Evolutionary conservation across 139 green algal genomes (phyloP).

Genomic region (Chlamydomonas incerta): DNA sequence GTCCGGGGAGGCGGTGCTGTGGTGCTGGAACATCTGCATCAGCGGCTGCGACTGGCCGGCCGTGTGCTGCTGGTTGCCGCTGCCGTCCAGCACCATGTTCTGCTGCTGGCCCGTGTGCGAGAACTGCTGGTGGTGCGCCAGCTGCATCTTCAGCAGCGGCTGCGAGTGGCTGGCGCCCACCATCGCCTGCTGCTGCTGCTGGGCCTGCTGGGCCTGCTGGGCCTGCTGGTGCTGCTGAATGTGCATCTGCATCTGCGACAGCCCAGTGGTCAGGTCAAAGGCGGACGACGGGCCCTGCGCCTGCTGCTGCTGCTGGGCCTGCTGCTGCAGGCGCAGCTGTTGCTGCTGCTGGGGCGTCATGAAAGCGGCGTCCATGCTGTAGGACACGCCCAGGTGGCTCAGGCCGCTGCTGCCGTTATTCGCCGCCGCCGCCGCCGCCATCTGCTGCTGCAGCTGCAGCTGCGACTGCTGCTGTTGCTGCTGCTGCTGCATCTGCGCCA

Average conservation of each 20-base stretch:
- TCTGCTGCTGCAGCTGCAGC: too few species aligned
- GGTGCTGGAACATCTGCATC: neutral
- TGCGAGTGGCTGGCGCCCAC: neutral
- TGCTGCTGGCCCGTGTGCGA: too few species aligned
- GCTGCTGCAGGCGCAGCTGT: neutral
- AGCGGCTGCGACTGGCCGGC: neutral
- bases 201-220: slow-evolving; percentile 70
- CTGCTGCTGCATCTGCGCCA: neutral
- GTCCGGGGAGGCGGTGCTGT: neutral
- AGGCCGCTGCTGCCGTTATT: neutral
- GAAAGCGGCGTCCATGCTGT: too few species aligned
- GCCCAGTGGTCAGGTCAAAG: too few species aligned
- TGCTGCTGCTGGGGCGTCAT: neutral
- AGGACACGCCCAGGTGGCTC: neutral
- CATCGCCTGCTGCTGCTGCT: slow-evolving; percentile 31
- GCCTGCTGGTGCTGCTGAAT: slow-evolving; percentile 39
- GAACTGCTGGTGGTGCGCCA: neutral
- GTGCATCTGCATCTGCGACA: neutral
- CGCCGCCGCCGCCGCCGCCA: too few species aligned
- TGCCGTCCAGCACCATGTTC: too few species aligned
- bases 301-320: neutral
- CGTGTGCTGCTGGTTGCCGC: too few species aligned
- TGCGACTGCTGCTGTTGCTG: slow-evolving; percentile 15
- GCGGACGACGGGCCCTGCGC: too few species aligned
- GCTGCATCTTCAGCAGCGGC: neutral